Evolutionary conservation across 1,139 yeast genomes (phyloP), one percentile per base, ranked within the genome.

Genomic region (Suhomyces panamericanus): DNA sequence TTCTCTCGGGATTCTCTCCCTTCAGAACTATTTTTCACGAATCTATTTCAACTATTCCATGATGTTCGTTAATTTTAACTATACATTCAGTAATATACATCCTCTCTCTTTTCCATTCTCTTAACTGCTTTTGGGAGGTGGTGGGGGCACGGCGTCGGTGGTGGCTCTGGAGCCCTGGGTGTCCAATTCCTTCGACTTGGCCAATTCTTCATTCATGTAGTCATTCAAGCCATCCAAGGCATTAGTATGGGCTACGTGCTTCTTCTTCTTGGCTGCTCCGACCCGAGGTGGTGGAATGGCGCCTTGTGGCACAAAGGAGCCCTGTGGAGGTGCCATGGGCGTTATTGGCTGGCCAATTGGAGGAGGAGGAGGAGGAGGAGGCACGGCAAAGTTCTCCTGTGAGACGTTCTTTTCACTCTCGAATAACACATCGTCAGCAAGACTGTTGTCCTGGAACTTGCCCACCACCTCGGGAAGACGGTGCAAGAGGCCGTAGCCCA

Each of bases 401-500:
- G 16, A 22, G 8, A 20, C 8, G 8, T 20, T 20, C 24, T 20
- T 20, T 20, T 33, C 40, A 29, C 55, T 57, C 45, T 71, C 76
- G 51, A 69, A 73, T 38, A 73, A 54, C 10, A 70, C 60, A 56
- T 73, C 78, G 32, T 70, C 75, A 15, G 62, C 59, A 13, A 69
- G 52, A 14, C 66, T 62, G 17, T 59, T 58, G 16, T 48, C 53
- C 12, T 64, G 73, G 47, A 72, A 77, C 53, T 78, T 77, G 0
- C 83, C 85, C 8, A 76, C 64, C 6, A 80, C 84, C 47, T 81
- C 85, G 1, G 96, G 96, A 14, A 93, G 69, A 52, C 96, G 73
- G 60, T 93, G 98, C 43, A 93, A 70, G 45, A 87, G 73, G 0
- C 98, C 98, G 59, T 90, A 91, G 0, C 97, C 98, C 10, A 93